These are phyloP conservation scores for Potentilla sterilis DNA, from an alignment of 306 rosid species.

Conservation along the genomic window DNA sequence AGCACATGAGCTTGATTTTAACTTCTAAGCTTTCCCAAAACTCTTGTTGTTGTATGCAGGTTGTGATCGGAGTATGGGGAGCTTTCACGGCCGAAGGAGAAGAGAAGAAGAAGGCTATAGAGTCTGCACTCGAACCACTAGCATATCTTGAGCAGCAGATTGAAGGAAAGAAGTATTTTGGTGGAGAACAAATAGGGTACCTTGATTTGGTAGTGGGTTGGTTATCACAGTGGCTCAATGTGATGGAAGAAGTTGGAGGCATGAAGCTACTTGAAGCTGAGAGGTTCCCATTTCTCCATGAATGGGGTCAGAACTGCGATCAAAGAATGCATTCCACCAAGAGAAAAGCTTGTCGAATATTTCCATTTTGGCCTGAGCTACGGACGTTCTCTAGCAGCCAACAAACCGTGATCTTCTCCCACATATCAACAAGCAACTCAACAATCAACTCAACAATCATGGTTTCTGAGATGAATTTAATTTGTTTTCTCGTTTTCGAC, in stretches of 20 bases:
- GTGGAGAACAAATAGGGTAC: constrained; percentile 39
- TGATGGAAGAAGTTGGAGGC: constrained; percentile 49
- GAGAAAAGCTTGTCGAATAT: constrained; percentile 19
- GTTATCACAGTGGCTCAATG: constrained; percentile 41
- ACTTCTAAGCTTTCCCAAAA: neutral
- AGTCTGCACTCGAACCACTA: constrained; percentile 37
- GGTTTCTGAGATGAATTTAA: neutral
- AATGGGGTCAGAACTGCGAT: constrained; percentile 60
- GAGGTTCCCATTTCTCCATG: constrained; percentile 44
- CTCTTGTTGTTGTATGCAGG: constrained; percentile 21
- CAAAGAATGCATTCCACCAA: constrained; percentile 39
- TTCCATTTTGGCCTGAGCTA: constrained; percentile 25
- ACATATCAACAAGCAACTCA: neutral
- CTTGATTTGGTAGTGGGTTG: constrained; percentile 41
- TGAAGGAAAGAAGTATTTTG: constrained; percentile 43
- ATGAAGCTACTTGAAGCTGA: constrained; percentile 41
- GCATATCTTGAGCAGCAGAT: constrained; percentile 43
- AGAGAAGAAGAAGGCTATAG: constrained; percentile 42
- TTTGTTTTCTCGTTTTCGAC: neutral
- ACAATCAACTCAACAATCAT: neutral
- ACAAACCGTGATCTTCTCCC: constrained; percentile 14
- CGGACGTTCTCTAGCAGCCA: constrained; percentile 35
- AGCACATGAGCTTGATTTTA: neutral
- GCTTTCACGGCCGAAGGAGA: constrained; percentile 45
- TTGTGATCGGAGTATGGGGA: constrained; percentile 25